Base-by-base conservation (phyloP, 345 rosid species). In the Lumnitzera racemosa region DNA sequence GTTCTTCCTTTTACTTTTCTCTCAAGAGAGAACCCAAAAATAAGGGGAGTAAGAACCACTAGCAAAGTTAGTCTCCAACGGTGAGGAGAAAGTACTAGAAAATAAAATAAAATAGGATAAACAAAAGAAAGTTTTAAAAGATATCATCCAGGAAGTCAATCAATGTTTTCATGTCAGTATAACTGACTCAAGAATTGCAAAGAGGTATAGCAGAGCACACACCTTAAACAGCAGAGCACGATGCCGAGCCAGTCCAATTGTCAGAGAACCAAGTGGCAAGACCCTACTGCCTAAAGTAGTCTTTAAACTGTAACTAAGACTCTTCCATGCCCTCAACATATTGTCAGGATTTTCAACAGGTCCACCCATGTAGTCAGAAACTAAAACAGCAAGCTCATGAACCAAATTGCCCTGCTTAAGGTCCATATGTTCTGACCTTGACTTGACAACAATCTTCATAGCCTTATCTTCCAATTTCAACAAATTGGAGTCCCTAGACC, bases 181-280 rank as follows among this genome's bases (percentile, higher is more conserved):
- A 36, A 36, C 11, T 36, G 3, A 4, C 43, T 36, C 43, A 36
- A 36, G 10, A 5, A 36, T 7, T 7, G 43, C 43, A 36, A 36
- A 5, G 43, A 36, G 43, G 43, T 36, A 36, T 36, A 36, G 43
- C 9, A 36, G 7, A 36, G 10, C 14, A 62, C 6, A 58, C 78
- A 91, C 98, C 92, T 91, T 91, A 80, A 88, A 91, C 71, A 91
- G 66, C 78, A 91, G 74, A 43, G 98, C 98, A 50, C 98, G 95
- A 70, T 91, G 98, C 71, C 96, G 96, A 66, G 98, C 88, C 87
- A 91, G 69, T 67, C 98, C 96, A 53, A 91, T 81, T 55, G 87
- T 91, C 63, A 91, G 69, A 64, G 96, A 86, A 74, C 96, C 98
- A 63, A 91, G 79, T 2, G 98, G 98, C 64, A 91, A 79, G 63